Evolutionary conservation across 2,329 filamentous ascomycete genomes (phyloP).

Genomic region (Mollisia scopiformis): DNA sequence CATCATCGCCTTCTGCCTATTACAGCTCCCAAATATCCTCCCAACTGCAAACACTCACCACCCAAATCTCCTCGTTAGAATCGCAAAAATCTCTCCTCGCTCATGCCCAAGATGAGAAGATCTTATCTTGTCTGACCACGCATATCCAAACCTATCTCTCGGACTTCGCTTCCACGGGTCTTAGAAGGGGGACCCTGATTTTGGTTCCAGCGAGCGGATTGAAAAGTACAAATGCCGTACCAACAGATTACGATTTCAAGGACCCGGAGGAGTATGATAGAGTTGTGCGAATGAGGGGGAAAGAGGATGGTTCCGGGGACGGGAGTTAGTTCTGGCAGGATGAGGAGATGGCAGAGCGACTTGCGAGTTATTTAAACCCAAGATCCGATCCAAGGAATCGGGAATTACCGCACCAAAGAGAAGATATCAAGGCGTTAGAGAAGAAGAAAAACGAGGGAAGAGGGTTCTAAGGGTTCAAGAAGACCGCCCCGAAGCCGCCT

Average conservation of each 20-base stretch:
- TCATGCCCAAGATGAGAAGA: conserved; percentile 30
- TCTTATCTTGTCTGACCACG: conserved; percentile 30
- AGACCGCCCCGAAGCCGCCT: conserved; percentile 9
- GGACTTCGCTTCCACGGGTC: conserved; percentile 29
- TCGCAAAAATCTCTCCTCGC: conserved; percentile 26
- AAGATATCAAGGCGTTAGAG: too few relatives aligned
- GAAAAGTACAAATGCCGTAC: conserved; percentile 26
- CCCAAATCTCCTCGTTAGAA: conserved; percentile 25
- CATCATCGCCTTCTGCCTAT: conserved; percentile 17
- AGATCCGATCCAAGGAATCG: conserved; percentile 11
- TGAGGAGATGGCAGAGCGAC: conserved; percentile 29
- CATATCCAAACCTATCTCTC: conserved; percentile 33
- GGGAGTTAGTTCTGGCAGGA: conserved; percentile 30
- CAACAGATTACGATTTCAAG: conserved; percentile 28
- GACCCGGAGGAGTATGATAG: conserved; percentile 24
- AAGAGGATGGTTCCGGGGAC: conserved; percentile 17
- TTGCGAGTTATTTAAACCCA: conserved; percentile 29
- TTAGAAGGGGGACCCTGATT: conserved; percentile 29
- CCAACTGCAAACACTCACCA: conserved; percentile 29
- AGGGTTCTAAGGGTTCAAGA: conserved; percentile 27
- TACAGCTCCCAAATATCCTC: conserved; percentile 30
- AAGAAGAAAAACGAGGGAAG: conserved; percentile 1
- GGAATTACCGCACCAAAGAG: conserved; percentile 18
- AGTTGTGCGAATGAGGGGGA: conserved; percentile 25
- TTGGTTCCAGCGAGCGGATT: conserved; percentile 30